Evolutionary conservation across 164 flowering plant genomes (phyloP), one percentile per base, ranked within the genome.

Genomic region (Annona squamosa): DNA sequence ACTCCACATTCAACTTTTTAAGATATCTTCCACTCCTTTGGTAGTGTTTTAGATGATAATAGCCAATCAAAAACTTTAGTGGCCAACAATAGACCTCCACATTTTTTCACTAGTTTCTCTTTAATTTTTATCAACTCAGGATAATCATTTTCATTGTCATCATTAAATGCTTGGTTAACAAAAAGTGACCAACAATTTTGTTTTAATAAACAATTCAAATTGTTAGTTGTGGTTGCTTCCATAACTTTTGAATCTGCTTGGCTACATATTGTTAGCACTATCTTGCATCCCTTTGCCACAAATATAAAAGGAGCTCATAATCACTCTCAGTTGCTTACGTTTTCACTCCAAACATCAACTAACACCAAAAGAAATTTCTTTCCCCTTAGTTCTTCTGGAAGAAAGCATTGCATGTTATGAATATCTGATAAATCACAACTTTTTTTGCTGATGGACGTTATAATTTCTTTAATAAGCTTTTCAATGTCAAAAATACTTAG

Each of bases 291-390:
- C 10, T 41, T 68, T 17, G n/a, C 71, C 19, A 67, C 74, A 45
- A 4, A 37, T 67, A 19, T 71, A 6, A 76, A 72, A 12, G 74
- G 74, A 59, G 12, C 43, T 6, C 3, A 41, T 18, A 76, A 62
- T 1, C 9, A 18, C 7, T 66, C 75, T 72, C 72, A 76, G 7
- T 67, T 63, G 10, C 3, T 41, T 17, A 12, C 42, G 19, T 42
- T 62, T 46, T 67, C 78, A 62, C 41, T 76, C 75, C 78, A 72
- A n/a, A 76, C 71, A 61, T 76, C 78, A 76, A 72, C 78, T 18
- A 76, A 43, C 41, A 76, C 78, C 16, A 76, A 61, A 10, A 76
- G 41, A 42, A 72, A 56, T 61, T 46, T 72, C 68, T 67, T 71
- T 16, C 71, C 78, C 5, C 3, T 13, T 9, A 76, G 47, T 16